A percentile compares a stretch with the other conserved stretches of the same genome.
Evolutionary conservation across 352 stramenopile genomes (phyloP).

Genomic region (Phytophthora palmivora): DNA sequence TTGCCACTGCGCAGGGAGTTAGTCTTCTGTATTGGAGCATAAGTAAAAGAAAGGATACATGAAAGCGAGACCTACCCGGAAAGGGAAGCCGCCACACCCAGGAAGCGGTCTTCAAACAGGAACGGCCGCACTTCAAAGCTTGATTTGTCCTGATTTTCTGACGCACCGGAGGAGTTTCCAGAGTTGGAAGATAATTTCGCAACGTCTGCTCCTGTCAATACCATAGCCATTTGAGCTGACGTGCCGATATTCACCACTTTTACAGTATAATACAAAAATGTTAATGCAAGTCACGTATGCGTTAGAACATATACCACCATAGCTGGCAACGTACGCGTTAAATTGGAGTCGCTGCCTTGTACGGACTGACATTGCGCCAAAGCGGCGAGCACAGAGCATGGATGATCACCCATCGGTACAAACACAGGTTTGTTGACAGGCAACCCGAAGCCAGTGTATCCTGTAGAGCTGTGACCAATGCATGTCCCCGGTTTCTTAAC

Average conservation of each 20-base stretch:
- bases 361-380: constrained; percentile 39
- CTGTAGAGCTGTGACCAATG: constrained; percentile 43
- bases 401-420: constrained; percentile 83
- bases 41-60: neutral
- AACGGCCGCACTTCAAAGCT: constrained; percentile 85
- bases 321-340: constrained; percentile 52
- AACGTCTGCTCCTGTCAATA: constrained; percentile 52
- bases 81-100: constrained; percentile 79
- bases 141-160: constrained; percentile 12
- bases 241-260: constrained; percentile 87
- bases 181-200: constrained; percentile 21
- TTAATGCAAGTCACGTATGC: too few species aligned
- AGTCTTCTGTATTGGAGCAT: neutral
- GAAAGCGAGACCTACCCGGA: constrained; percentile 55
- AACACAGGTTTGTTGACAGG: constrained; percentile 46
- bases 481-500: constrained; percentile 60
- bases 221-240: constrained; percentile 79
- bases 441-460: constrained; percentile 40
- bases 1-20: constrained; percentile 61
- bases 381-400: constrained; percentile 71
- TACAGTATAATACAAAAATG: too few species aligned
- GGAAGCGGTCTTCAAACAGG: constrained; percentile 53
- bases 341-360: constrained; percentile 33
- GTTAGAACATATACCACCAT: too few species aligned
- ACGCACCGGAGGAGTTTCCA: neutral